Conservation (phyloP, 768 basidiomycete species). For the Psilocybe tampanensis region DNA sequence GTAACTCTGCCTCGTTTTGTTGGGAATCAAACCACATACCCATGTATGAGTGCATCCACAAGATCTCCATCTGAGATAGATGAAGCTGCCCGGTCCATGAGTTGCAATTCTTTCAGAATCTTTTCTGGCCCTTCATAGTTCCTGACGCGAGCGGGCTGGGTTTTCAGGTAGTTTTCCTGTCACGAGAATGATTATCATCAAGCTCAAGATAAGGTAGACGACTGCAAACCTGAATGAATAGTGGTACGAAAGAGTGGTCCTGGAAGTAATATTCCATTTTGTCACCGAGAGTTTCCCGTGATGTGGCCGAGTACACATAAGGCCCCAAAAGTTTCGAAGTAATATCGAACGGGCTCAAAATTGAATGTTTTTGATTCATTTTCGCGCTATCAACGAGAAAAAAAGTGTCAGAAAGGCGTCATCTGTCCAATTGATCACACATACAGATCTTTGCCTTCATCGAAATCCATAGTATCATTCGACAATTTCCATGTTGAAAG, state of each 20-base stretch:
- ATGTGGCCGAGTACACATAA: constrained; percentile 83
- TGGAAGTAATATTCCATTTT: constrained; percentile 98
- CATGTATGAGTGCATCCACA: constrained; percentile 91
- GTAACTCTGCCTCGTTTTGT: neutral
- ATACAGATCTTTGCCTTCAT: constrained; percentile 89
- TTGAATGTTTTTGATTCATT: constrained; percentile 90
- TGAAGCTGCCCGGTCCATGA: constrained; percentile 88
- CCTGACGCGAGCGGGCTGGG: constrained; percentile 64
- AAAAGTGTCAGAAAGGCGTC: neutral
- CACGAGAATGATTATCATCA: neutral
- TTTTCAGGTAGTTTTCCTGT: constrained; percentile 94
- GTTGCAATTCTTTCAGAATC: constrained; percentile 68
- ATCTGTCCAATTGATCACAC: constrained; percentile 29
- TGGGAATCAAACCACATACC: constrained; percentile 49
- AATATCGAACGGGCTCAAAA: constrained; percentile 91
- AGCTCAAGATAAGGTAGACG: neutral
- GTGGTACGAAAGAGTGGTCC: constrained; percentile 90
- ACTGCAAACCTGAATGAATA: constrained; percentile 83
- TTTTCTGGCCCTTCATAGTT: constrained; percentile 65
- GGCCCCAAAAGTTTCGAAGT: constrained; percentile 90
- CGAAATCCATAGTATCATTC: constrained; percentile 80
- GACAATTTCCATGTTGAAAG: constrained; percentile 96
- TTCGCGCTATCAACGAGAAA: constrained; percentile 60
- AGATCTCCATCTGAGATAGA: constrained; percentile 95
- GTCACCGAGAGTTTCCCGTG: constrained; percentile 80